phyloP scores from a whole-genome alignment of 805 yeast species.

The Yarrowia keelungensis region DNA sequence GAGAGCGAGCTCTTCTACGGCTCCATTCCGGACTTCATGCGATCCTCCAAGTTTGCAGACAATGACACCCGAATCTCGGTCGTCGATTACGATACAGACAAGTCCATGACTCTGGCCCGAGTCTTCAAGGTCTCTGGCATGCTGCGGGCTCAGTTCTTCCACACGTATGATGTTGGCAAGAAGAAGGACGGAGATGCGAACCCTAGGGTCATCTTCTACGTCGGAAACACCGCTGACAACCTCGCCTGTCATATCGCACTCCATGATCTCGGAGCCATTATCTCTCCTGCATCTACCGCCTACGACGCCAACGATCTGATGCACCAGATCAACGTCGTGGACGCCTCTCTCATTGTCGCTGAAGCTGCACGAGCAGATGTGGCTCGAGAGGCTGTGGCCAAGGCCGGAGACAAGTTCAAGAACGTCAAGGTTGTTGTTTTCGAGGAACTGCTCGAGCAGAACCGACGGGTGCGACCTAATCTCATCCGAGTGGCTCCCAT shows the following conservation, averaged over 20 bases:
- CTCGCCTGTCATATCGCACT: slow-evolving; percentile 26
- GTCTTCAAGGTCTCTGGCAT: slow-evolving; percentile 24
- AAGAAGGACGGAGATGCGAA: slow-evolving; percentile 16
- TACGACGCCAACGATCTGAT: slow-evolving; percentile 30
- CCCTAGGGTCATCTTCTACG: slow-evolving; percentile 32
- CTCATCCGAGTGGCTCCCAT: slow-evolving; percentile 25
- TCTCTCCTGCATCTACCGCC: slow-evolving; percentile 31
- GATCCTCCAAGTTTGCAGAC: slow-evolving; percentile 19
- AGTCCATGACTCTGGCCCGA: slow-evolving; percentile 28
- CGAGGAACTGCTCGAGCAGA: slow-evolving; percentile 29
- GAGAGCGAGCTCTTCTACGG: slow-evolving; percentile 37
- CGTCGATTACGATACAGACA: slow-evolving; percentile 32
- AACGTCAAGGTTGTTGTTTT: slow-evolving; percentile 24
- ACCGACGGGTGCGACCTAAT: slow-evolving; percentile 30
- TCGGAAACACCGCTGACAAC: slow-evolving; percentile 26
- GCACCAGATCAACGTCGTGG: slow-evolving; percentile 40
- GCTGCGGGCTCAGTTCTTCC: slow-evolving; percentile 35
- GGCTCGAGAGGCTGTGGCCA: slow-evolving; percentile 51
- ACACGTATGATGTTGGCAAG: slow-evolving; percentile 30
- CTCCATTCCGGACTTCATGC: slow-evolving; percentile 38
- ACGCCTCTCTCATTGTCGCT: slow-evolving; percentile 19
- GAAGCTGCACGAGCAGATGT: slow-evolving; percentile 21
- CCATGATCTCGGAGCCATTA: slow-evolving; percentile 28
- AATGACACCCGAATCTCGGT: slow-evolving; percentile 25
- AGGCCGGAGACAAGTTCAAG: slow-evolving; percentile 52